Base-by-base conservation (phyloP, 176 grass and related monocot genomes). In the Cocos nucifera region DNA sequence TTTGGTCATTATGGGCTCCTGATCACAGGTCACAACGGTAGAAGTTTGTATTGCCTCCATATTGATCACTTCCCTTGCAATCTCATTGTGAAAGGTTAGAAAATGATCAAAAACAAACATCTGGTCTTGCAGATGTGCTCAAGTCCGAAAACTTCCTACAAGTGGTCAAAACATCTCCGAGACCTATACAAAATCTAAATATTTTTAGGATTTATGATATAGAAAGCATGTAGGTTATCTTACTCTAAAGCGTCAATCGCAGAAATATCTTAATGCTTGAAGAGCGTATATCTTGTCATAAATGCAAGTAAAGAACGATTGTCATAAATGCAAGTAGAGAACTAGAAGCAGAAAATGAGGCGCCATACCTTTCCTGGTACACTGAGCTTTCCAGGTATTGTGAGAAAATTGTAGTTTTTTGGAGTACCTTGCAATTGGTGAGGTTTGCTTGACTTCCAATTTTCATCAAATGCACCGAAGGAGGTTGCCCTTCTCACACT, bases 1-100 rank as follows among this genome's bases (percentile, higher is more conserved):
- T 22, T 26, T 69, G 16, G 69, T 56, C 6, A 62, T 61, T 1
- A 73, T 69, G 7, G 14, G 19, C 6, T 26, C 22, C 4, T 48
- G 14, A 6, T 64, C 39, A 44, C 8, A 12, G 35, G 35, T 14
- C 50, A 30, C 66, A 5, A 78, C 50, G 54, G 85, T 79, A 5
- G 84, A 85, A 51, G 81, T 91, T 53, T 92, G 93, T 50, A 92
- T 79, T 0, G 93, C 57, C 49, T 88, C 93, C 19, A 88, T 85
- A 64, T 92, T 87, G 1, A 57, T 60, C 30, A 85, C 79, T 12
- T 78, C 93, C 56, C 91, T 87, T 15, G 78, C 73, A 19, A 73
- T 80, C 72, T 97, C 84, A 61, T 91, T 65, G 70, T 97, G 84
- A 59, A 91, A 91, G 65, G 14, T 62, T 25, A 97, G 84, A 73